Percentiles rank a stretch among this genome's conserved stretches.
Evolutionary conservation across 78 protist genomes (phyloP).

Genomic region (Protostelium mycophagum): DNA sequence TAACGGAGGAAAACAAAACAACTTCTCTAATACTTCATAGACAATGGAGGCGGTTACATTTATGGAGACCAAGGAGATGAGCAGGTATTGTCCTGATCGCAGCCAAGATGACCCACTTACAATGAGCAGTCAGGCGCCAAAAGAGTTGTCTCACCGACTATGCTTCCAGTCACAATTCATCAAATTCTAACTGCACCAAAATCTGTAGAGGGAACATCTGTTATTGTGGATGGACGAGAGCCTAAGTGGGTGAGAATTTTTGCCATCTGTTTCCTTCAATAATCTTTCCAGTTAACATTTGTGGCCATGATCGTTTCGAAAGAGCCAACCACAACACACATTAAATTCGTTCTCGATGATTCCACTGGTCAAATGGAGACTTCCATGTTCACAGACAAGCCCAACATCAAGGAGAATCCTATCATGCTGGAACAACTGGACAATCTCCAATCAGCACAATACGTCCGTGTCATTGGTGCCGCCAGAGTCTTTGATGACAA

Average conservation of each 20-base stretch:
- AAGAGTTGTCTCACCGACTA: background rate
- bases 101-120: no score
- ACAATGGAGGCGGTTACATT: no score
- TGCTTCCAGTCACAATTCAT: background rate
- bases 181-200: background rate
- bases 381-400: background rate
- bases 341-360: background rate
- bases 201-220: background rate
- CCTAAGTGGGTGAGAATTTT: background rate
- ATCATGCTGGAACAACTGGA: background rate
- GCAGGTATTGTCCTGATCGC: no score
- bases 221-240: background rate
- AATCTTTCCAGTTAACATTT: background rate
- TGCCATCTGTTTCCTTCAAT: background rate
- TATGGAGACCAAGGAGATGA: no score
- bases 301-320: background rate
- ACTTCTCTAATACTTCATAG: no score
- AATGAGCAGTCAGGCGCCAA: no score
- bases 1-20: no score
- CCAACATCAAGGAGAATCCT: background rate
- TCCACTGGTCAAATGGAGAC: background rate
- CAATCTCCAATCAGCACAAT: background rate
- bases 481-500: conserved; percentile 1
- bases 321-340: background rate
- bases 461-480: conserved; percentile 27